Base-by-base conservation (phyloP, 1,284 basidiomycete genomes). In the Boletellus sp. region DNA sequence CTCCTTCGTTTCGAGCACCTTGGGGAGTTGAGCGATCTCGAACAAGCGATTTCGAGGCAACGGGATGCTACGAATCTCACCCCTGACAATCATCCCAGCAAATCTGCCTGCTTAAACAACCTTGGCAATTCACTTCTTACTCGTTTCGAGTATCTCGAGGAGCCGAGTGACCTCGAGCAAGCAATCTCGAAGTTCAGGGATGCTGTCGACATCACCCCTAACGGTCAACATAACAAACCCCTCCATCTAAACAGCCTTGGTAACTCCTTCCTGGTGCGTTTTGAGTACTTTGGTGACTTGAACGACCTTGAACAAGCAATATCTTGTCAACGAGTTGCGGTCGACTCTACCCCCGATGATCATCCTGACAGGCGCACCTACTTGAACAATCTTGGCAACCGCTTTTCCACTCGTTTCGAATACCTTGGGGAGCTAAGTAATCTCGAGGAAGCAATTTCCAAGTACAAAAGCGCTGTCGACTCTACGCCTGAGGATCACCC, bases 11-110 rank as follows among this genome's bases (percentile, higher is more conserved):
- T 54, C n/a, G 8, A 5, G 7, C 37, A 38, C 11, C 32, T 44
- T 5, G 28, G 33, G n/a, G 40, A 38, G 8, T 21, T 37, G 1
- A 18, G 33, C 7, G 52, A 53, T 15, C 45, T 54, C 11, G 45
- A 58, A 8, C 10, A 49, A n/a, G 55, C 55, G 3, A 53, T 57
- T 33, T 33, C 19, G 13, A 39, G 15, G 13, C 47, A 49, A 16
- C 3, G 26, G 6, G 32, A 38, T n/a, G 50, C 33, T 6, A 16
- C 30, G 3, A 26, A 35, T 12, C 38, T 56, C 28, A 44, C 35
- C 3, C 40, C 45, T 15, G 19, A 32, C 15, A 22, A 19, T 7
- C 51, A 51, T 15, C 51, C 48, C 4, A 8, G n/a, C 8, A 41
- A 43, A 18, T 18, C 44, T 5, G 8, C 11, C 4, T 21, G 13